Evolutionary conservation across 495 filamentous ascomycete genomes (phyloP).

Genomic region (Eremomyces bilateralis): DNA sequence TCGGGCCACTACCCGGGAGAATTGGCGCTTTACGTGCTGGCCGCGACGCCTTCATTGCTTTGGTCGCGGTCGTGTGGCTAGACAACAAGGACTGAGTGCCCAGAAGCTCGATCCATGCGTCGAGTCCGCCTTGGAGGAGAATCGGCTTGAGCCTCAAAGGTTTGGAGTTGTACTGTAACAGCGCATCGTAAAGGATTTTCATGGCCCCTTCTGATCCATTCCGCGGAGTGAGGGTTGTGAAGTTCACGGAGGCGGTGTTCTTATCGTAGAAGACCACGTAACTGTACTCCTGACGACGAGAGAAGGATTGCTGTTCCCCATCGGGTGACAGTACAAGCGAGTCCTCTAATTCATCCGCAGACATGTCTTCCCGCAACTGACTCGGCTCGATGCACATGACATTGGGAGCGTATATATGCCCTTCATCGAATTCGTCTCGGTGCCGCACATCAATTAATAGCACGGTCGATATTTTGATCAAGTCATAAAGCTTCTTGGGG

Average conservation of each 20-base stretch:
- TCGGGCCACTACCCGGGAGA: conserved; percentile 29
- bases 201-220: conserved; percentile 34
- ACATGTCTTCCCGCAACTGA: conserved; percentile 49
- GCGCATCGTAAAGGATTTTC: conserved; percentile 49
- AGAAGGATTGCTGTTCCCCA: conserved; percentile 49
- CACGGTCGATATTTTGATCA: conserved; percentile 37
- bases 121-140: conserved; percentile 59
- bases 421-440: conserved; percentile 63
- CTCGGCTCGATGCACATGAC: conserved; percentile 88
- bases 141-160: conserved; percentile 46
- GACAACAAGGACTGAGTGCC: conserved; percentile 44
- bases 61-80: conserved; percentile 30
- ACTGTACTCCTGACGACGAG: conserved; percentile 58
- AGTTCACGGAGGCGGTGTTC: conserved; percentile 30
- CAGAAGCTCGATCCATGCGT: conserved; percentile 63
- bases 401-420: conserved; percentile 62
- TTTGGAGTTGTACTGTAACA: conserved; percentile 69
- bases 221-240: conserved; percentile 20
- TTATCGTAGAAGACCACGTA: conserved; percentile 83
- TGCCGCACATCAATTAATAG: conserved; percentile 71
- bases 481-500: conserved; percentile 40
- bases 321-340: conserved; percentile 61
- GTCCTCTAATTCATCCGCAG: conserved; percentile 66
- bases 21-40: conserved; percentile 29
- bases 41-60: conserved; percentile 24